Base-by-base conservation (phyloP, 805 yeast species). In the Phaffomyces thermotolerans region DNA sequence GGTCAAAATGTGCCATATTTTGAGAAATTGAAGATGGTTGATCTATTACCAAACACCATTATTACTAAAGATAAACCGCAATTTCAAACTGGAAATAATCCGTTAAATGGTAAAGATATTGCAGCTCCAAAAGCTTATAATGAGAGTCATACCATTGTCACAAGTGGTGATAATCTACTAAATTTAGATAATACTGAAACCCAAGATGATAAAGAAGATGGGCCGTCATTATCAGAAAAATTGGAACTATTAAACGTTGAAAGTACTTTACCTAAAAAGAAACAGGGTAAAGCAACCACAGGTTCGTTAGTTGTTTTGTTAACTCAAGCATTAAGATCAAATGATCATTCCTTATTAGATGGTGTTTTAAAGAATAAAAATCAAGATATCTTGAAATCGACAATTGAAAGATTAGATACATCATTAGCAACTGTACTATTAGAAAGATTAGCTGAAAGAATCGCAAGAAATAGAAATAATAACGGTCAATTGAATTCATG, bases 261-360 rank as follows among this genome's bases (percentile, higher is more conserved):
- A 45, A 43, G 51, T 37, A 52, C 53, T 40, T 38, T 44, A 18
- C 54, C 56, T 41, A 52, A 57, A 36, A 63, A 64, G 47, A 64
- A 65, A 37, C 67, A 67, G 46, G 73, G 75, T 48, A 72, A 71
- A 44, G 76, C 79, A 18, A 74, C 79, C 8, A 77, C 84, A 6
- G 95, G 93, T 41, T 79, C 96, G 2, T 75, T 90, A 47, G 78
- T 96, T 2, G 80, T 84, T 1, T 78, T 93, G n/a, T 70, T 93
- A 37, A 71, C 90, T 13, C 99, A 93, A 66, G 91, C 99, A 0
- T 71, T 93, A 49, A 81, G 78, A 54, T 81, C 95, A 18, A 86
- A 85, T 56, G 99, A 93, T 60, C 89, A 81, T 55, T 68, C 93
- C 9, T 69, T 93, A 44, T 71, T 93, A 49, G 98, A 93, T 62